Evolutionary conservation across 345 rosid genomes (phyloP), one percentile per base, ranked within the genome.

Genomic region (Syzygium jambos): DNA sequence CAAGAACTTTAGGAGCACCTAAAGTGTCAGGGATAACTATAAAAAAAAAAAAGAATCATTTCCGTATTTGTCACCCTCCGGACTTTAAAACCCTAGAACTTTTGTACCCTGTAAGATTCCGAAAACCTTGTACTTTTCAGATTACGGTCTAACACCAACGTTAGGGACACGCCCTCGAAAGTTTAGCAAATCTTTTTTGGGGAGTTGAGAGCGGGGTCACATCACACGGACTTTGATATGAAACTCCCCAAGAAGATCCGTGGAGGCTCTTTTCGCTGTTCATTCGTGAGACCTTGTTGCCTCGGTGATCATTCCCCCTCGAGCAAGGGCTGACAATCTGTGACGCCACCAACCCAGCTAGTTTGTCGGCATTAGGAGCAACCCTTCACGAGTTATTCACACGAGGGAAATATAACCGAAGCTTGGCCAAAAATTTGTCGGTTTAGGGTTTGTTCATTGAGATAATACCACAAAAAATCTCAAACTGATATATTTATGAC

Each of bases 361-460:
- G 82, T 38, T 73, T 73, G 82, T 73, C 82, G 1, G 23, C 82
- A 73, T 34, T 38, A 9, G 80, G 49, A 19, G 10, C 43, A 30
- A 30, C 17, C 17, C 80, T 73, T 19, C 80, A 41, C 80, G 5
- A 9, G 49, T 38, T 14, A 9, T 38, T 38, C 27, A 11, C 82
- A 38, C 49, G 49, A 9, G 82, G 19, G 5, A 38, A 73, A 10
- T 38, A 5, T 73, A 19, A 4, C 8, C 0, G 0, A 38, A 73
- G 49, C 25, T 73, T 34, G 4, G 11, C 49, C 80, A 9, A 21
- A 38, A 73, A 38, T 19, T 30, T 9, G 25, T 2, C 9, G 2
- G 19, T 19, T 38, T 19, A 2, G 1, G 7, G 0, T 73, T 2
- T 9, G 2, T 9, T 19, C 19, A 7, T 38, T 73, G n/a, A 34